A percentile compares a stretch with the other conserved stretches of the same genome.
These are phyloP conservation scores for Boletus rex-veris DNA, from an alignment of 768 basidiomycete genomes.

Conservation along the genomic window DNA sequence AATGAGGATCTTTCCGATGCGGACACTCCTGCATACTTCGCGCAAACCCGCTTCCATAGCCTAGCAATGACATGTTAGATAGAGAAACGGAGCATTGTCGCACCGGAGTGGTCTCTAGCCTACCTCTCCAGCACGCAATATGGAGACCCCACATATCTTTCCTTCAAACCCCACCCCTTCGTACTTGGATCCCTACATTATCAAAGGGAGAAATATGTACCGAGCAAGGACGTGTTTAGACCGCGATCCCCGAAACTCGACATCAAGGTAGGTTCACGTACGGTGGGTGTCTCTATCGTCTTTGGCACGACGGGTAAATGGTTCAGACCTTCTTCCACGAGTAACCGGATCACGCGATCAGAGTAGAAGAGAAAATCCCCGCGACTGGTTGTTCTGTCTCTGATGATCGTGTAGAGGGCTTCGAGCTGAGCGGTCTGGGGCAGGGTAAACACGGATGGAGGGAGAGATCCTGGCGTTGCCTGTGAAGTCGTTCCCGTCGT, in stretches of 20 bases:
- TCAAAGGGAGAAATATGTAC: background rate
- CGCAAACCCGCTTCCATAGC: conserved; percentile 97
- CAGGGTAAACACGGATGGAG: conserved; percentile 83
- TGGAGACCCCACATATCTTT: conserved; percentile 94
- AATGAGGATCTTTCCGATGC: conserved; percentile 98
- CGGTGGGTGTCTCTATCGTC: conserved; percentile 80
- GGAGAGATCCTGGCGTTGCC: conserved; percentile 42
- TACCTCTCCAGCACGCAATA: conserved; percentile 90
- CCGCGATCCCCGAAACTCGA: background rate
- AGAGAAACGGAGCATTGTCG: background rate
- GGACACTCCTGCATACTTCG: conserved; percentile 90
- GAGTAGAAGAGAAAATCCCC: conserved; percentile 98
- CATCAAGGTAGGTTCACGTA: conserved; percentile 33
- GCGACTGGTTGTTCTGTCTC: conserved; percentile 80
- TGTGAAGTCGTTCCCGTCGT: conserved; percentile 29
- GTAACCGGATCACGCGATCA: conserved; percentile 82
- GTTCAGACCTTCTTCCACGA: conserved; percentile 86
- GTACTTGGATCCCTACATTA: conserved; percentile 66
- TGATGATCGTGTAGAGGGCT: conserved; percentile 91
- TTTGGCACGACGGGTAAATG: conserved; percentile 75
- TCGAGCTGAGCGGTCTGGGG: conserved; percentile 92
- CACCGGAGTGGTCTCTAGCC: conserved; percentile 8
- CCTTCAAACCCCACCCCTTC: conserved; percentile 94
- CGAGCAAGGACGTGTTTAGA: background rate
- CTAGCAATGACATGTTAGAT: conserved; percentile 35